phyloP scores from a whole-genome alignment of 2,329 filamentous ascomycete genomes.

The Trematosphaeria pertusa region DNA sequence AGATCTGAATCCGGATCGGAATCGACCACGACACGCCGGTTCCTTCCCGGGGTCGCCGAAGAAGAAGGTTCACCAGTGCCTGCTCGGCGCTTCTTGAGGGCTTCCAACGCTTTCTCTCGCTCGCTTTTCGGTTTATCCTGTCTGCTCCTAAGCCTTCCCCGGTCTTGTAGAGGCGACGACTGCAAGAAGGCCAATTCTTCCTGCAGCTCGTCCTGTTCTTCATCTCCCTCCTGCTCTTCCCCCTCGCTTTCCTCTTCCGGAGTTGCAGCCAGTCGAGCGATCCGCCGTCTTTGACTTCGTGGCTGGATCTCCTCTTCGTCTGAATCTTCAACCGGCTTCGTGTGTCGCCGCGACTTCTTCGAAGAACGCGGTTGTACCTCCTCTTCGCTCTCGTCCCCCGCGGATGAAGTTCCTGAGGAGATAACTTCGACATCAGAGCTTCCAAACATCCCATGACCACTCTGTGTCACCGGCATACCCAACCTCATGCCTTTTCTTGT shows the following conservation, averaged over 20 bases:
- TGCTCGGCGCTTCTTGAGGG: constrained; percentile 51
- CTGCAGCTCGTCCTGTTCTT: constrained; percentile 50
- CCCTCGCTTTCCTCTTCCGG: constrained; percentile 15
- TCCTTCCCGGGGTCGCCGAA: constrained; percentile 30
- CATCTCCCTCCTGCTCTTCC: constrained; percentile 22
- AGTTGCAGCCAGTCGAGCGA: constrained; percentile 7
- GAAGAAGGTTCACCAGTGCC: constrained; percentile 36
- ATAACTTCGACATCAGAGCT: constrained; percentile 24
- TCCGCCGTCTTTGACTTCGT: constrained; percentile 10
- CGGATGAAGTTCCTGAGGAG: constrained; percentile 11
- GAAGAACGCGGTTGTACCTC: constrained; percentile 2
- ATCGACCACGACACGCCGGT: constrained; percentile 28
- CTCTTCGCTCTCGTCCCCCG: constrained; percentile 16
- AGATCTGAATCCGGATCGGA: constrained; percentile 34
- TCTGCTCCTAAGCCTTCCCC: constrained; percentile 31
- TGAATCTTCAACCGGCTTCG: constrained; percentile 3
- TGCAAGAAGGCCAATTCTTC: constrained; percentile 55
- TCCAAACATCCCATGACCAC: constrained; percentile 32
- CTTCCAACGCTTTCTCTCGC: constrained; percentile 52
- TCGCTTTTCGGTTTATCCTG: constrained; percentile 40
- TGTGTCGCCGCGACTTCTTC: not conserved
- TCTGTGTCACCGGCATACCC: constrained; percentile 25
- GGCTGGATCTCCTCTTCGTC: constrained; percentile 10
- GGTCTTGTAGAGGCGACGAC: constrained; percentile 40
- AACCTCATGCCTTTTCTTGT: constrained; percentile 22